These are phyloP conservation scores for Trichoderma gracile DNA, from an alignment of 2,329 filamentous ascomycete genomes.

Conservation along the genomic window DNA sequence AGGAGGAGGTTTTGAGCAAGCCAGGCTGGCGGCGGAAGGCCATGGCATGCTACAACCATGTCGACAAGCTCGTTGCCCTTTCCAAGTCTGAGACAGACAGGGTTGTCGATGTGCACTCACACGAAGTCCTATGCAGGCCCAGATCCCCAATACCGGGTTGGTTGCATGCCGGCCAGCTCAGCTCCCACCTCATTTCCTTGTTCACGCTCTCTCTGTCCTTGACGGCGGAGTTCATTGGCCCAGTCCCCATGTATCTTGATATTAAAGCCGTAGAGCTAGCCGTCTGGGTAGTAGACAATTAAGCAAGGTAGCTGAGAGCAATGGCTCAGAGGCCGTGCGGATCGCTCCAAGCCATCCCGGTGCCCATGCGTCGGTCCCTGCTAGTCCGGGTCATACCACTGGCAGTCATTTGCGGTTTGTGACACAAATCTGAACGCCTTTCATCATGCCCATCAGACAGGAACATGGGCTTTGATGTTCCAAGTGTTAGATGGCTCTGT, in stretches of 20 bases:
- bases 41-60: constrained; percentile 3
- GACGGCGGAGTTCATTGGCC: constrained; percentile 1
- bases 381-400: constrained; percentile 4
- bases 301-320: not conserved
- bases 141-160: not conserved
- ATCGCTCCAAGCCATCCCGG: constrained; percentile 21
- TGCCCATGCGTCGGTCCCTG: constrained; percentile 19
- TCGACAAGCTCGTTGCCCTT: constrained; percentile 8
- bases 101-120: not conserved
- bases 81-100: not conserved
- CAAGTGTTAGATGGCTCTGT: not conserved
- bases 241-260: constrained; percentile 19
- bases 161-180: constrained; percentile 14
- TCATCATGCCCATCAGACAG: not conserved
- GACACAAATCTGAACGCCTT: not conserved
- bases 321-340: constrained; percentile 4
- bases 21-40: constrained; percentile 2
- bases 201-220: not conserved
- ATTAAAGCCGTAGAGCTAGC: constrained; percentile 11
- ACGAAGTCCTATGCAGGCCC: not conserved
- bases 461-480: not conserved
- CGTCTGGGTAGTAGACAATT: not conserved
- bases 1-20: constrained; percentile 6
- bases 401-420: not conserved
- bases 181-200: constrained; percentile 5